Evolutionary conservation across 495 filamentous ascomycete genomes (phyloP).

Genomic region (Friedmanniomyces endolithicus): DNA sequence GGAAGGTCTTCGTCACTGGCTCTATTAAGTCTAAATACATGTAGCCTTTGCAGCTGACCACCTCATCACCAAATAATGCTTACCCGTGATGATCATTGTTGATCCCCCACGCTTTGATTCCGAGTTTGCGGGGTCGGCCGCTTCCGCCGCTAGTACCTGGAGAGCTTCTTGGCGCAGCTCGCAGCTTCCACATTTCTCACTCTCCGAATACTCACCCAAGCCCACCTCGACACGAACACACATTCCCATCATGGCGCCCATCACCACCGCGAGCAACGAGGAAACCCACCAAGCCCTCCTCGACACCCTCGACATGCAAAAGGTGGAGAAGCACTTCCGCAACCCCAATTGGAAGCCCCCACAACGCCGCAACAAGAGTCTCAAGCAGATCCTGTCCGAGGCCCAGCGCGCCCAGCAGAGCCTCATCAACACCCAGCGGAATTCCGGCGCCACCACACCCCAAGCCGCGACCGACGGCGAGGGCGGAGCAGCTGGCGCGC

Average conservation of each 20-base stretch:
- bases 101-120: too few species aligned
- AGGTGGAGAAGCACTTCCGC: slow-evolving; percentile 72
- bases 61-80: too few species aligned
- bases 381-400: slow-evolving; percentile 93
- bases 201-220: too few species aligned
- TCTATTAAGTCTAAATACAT: too few species aligned
- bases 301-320: slow-evolving; percentile 76
- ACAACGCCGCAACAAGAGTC: slow-evolving; percentile 91
- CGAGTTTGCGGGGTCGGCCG: too few species aligned
- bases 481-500: slow-evolving; percentile 46
- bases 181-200: too few species aligned
- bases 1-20: too few species aligned
- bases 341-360: slow-evolving; percentile 80
- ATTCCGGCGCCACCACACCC: slow-evolving; percentile 69
- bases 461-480: slow-evolving; percentile 37
- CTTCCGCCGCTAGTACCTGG: too few species aligned
- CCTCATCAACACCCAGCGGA: slow-evolving; percentile 62
- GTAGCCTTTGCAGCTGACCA: too few species aligned
- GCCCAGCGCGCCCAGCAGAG: slow-evolving; percentile 63
- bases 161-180: too few species aligned
- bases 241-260: slow-evolving; percentile 28
- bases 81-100: too few species aligned
- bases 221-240: not conserved
- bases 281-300: slow-evolving; percentile 43
- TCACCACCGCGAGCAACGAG: slow-evolving; percentile 33